phyloP scores from a whole-genome alignment of 1,284 basidiomycete genomes.

The Melampsora medusae region DNA sequence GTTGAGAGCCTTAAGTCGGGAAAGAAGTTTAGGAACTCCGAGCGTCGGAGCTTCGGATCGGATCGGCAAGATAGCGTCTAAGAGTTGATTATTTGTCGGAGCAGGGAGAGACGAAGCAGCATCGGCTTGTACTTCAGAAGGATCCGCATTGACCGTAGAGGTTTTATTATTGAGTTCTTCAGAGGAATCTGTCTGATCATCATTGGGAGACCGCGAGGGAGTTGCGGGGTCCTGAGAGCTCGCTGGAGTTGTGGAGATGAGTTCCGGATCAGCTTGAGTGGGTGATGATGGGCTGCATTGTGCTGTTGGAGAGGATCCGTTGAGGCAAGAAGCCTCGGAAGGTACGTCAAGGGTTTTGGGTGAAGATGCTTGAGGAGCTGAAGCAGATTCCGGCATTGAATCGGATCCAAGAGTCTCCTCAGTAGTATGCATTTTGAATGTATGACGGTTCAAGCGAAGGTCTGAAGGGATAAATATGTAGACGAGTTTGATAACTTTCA shows the following conservation, averaged over 20 bases:
- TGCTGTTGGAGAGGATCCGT: neutral
- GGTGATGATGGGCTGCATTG: neutral
- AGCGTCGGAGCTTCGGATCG: constrained; percentile 23
- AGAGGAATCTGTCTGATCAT: constrained; percentile 1
- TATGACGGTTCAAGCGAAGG: too few species aligned
- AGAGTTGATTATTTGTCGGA: constrained; percentile 21
- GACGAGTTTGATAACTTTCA: too few species aligned
- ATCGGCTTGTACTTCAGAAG: neutral
- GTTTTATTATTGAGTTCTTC: constrained; percentile 1
- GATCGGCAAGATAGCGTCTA: constrained; percentile 28
- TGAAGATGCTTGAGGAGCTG: too few species aligned
- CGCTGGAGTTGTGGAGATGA: neutral
- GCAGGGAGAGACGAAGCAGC: neutral
- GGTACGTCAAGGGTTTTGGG: too few species aligned
- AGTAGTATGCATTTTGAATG: too few species aligned
- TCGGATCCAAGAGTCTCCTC: too few species aligned
- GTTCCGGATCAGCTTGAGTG: neutral
- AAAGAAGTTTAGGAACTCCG: constrained; percentile 34
- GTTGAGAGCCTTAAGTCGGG: constrained; percentile 33
- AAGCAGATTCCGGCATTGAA: too few species aligned
- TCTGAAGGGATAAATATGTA: too few species aligned
- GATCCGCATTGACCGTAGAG: neutral
- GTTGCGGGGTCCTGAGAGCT: neutral
- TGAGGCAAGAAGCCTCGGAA: neutral
- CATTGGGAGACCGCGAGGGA: constrained; percentile 2